Conservation (phyloP, 2,329 filamentous ascomycete genomes). For the Fonsecaea monophora region DNA sequence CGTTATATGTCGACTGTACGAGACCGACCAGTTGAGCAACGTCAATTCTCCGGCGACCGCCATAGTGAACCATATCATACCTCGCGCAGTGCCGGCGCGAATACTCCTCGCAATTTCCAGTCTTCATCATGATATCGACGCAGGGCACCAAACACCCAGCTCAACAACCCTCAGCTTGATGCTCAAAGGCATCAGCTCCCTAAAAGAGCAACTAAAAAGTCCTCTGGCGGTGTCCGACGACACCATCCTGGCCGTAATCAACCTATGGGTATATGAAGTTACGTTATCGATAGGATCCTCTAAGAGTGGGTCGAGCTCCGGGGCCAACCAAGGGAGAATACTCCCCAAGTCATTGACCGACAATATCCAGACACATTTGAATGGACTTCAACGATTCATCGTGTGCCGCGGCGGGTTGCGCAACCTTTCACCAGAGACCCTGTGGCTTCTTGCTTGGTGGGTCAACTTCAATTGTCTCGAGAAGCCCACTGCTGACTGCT, state of each 20-base stretch:
- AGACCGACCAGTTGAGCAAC: slow-evolving; percentile 14
- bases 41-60: slow-evolving; percentile 9
- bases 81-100: slow-evolving; percentile 10
- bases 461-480: neutral
- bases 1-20: slow-evolving; percentile 21
- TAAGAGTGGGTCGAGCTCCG: neutral
- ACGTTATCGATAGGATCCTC: slow-evolving; percentile 13
- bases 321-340: neutral
- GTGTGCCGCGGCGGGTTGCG: slow-evolving; percentile 16
- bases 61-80: slow-evolving; percentile 20
- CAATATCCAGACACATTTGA: slow-evolving; percentile 24
- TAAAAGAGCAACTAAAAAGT: slow-evolving; percentile 22
- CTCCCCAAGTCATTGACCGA: slow-evolving; percentile 1
- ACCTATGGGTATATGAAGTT: slow-evolving; percentile 26
- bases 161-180: slow-evolving; percentile 17
- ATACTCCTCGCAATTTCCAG: slow-evolving; percentile 24
- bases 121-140: slow-evolving; percentile 18
- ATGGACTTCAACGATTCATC: slow-evolving; percentile 22
- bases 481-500: neutral
- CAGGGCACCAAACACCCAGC: slow-evolving; percentile 15
- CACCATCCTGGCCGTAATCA: slow-evolving; percentile 20
- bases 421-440: slow-evolving; percentile 17
- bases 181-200: slow-evolving; percentile 19
- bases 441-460: slow-evolving; percentile 26
- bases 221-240: slow-evolving; percentile 18